Percentiles rank a stretch among this genome's conserved stretches.
Conservation (phyloP, 2,329 filamentous ascomycete species). For the Nothopassalora personata region DNA sequence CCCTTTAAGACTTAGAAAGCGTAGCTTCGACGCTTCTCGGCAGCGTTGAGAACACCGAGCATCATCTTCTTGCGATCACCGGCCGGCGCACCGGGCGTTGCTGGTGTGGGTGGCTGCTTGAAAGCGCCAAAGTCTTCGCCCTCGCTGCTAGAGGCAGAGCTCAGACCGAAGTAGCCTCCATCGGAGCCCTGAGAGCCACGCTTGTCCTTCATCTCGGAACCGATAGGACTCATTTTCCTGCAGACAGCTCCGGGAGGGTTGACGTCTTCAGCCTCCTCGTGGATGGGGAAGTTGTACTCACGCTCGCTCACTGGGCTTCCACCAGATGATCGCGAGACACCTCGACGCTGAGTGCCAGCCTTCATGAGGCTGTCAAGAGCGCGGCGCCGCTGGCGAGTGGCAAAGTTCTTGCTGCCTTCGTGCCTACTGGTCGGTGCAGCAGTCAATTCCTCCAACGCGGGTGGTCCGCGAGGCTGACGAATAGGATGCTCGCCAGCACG, state of each 20-base stretch:
- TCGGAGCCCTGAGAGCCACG: conserved; percentile 32
- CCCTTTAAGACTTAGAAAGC: conserved; percentile 42
- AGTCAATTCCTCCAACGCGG: conserved; percentile 83
- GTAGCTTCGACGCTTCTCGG: conserved; percentile 81
- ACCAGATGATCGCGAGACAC: conserved; percentile 60
- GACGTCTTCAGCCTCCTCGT: conserved; percentile 63
- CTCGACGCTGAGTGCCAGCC: conserved; percentile 79
- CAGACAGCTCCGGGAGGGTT: conserved; percentile 45
- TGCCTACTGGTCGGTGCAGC: conserved; percentile 86
- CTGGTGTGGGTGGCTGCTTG: conserved; percentile 34
- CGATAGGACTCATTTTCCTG: conserved; percentile 36
- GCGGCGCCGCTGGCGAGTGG: conserved; percentile 81
- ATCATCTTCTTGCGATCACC: conserved; percentile 73
- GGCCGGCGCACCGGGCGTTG: conserved; percentile 72
- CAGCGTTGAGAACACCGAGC: conserved; percentile 78
- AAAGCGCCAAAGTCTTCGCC: conserved; percentile 29
- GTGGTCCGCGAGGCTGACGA: conserved; percentile 88
- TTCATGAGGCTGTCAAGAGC: conserved; percentile 88
- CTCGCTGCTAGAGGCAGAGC: conserved; percentile 71
- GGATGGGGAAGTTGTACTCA: conserved; percentile 60
- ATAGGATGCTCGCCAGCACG: conserved; percentile 91
- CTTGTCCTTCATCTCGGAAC: conserved; percentile 36
- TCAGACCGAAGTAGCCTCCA: conserved; percentile 42
- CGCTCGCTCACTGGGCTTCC: conserved; percentile 76
- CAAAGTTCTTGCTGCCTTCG: conserved; percentile 96